Base-by-base conservation (phyloP, 495 filamentous ascomycete genomes). In the Aspergillus hancockii region DNA sequence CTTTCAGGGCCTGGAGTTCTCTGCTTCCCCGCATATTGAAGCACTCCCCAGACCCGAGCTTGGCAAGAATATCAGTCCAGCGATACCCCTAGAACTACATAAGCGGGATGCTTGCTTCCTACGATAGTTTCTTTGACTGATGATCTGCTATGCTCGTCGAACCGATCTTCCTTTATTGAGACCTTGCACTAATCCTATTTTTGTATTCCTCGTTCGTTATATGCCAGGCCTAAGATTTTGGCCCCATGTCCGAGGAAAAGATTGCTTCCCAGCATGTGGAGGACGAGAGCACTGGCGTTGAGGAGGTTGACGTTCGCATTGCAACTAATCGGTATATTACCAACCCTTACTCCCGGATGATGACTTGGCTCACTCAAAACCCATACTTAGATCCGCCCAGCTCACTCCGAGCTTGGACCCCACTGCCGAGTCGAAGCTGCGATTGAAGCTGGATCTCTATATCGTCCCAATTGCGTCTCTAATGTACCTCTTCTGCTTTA, bases 401-500 rank as follows among this genome's bases (percentile, higher is more conserved):
- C 34, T 9, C 34, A 36, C 34, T 12, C 8, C 12, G 8, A 9
- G 34, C 2, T 10, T 36, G 13, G 34, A 36, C 34, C 34, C 34
- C 12, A 2, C 62, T 71, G 72, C 23, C 25, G 88, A 90, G 62
- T 72, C 74, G 12, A 80, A 72, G 50, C 73, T 79, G 49, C 60
- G 71, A 10, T 54, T 60, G 52, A 83, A 83, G 62, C 76, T 82
- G 31, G 80, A 82, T 50, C 47, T 81, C 0, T 75, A 66, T 30
- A 67, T 82, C 36, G 63, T 82, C 13, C 79, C 79, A 0, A 78
- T 77, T 0, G 76, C 81, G 12, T 64, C 77, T 0, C 25, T 82
- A 0, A 67, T 82, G 22, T 83, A 82, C 59, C 67, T 83, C 0
- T 81, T 83, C 62, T 81, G 77, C 56, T 83, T 83, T 54, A 81